Base-by-base conservation (phyloP, 805 yeast genomes). In the Yarrowia hollandica region DNA sequence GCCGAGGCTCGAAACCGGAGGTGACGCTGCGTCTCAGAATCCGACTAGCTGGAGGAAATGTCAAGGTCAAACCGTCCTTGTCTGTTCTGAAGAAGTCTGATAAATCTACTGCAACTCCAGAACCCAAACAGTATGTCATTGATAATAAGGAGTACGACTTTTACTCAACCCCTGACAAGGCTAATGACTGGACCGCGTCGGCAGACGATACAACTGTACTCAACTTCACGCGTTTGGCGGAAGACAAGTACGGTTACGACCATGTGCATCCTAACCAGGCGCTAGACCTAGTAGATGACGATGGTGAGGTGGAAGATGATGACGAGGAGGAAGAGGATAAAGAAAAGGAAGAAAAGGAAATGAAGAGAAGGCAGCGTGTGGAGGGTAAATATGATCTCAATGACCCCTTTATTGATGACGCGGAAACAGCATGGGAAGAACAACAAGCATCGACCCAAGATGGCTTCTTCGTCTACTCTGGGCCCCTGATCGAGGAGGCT, bases 321-420 rank as follows among this genome's bases (percentile, higher is more conserved):
- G 66, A 65, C 21, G 64, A 64, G 26, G 64, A 66, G 39, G 68
- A 65, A 18, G 68, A 66, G 48, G 66, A 64, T 25, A 63, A 61
- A 5, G 67, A 62, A 38, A 67, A 72, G 16, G 73, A 66, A 14
- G 61, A 57, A 16, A 41, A 55, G 37, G 59, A 55, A 59, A 58
- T 64, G 60, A 72, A 75, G 64, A 79, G 76, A 67, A 74, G 77
- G 42, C 78, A 77, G 67, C 76, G 90, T 57, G 82, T 87, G 64
- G 89, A 90, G 31, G 97, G 97, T 2, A 90, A 88, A 68, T 94
- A 94, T 72, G 99, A 94, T 69, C 77, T 82, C 50, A 84, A 88
- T 62, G 99, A 94, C 71, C 99, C 98, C 2, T 94, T 94, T 68
- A 94, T 94, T 61, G 99, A 94, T 73, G 99, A 94, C 72, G 81